Evolutionary conservation across 805 yeast species (phyloP), one percentile per base, ranked within the genome.

Genomic region (Suhomyces sp.): DNA sequence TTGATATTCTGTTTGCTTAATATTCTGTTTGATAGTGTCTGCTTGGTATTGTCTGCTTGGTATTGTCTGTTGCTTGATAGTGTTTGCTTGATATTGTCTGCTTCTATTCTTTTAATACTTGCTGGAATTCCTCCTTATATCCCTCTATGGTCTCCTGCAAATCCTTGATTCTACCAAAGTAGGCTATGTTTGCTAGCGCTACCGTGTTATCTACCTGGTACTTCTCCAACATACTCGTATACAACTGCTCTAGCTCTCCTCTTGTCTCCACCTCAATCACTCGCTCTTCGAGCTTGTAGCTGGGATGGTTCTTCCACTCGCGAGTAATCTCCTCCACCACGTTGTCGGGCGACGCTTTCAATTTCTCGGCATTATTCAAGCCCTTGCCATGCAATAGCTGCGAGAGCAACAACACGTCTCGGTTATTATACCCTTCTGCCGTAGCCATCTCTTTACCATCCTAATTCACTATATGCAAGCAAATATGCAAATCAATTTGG

Each of bases 351-450:
- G 56, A 23, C 1, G 48, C 36, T 57, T 29, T 45, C 19, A 58
- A 44, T 46, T 49, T 53, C 4, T 58, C 62, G 1, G 68, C 67
- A n/a, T 64, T 62, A 19, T 68, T 60, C 19, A 72, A 59, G 2
- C 67, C 69, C 44, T 66, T 64, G 2, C 65, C 63, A 49, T 75
- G 78, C 6, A 76, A 63, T 6, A 75, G 59, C 59, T 76, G 80
- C 1, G 73, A 58, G 13, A 74, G 52, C 22, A 75, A 65, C 26
- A 75, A 67, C 9, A 72, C 60, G 53, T 73, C 78, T 49, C 74
- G 57, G 48, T 61, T 61, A 29, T 24, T 50, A 10, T 55, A 54
- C 27, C 31, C 42, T 17, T 44, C 46, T 19, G 48, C 40, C 40
- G n/a, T 19, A 17, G 9, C 42, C 22, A 17, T 17, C 42, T 38